Percentiles rank a stretch among this genome's conserved stretches.
Evolutionary conservation across 176 grass and related monocot species (phyloP).

Genomic region (Hordeum marinum): DNA sequence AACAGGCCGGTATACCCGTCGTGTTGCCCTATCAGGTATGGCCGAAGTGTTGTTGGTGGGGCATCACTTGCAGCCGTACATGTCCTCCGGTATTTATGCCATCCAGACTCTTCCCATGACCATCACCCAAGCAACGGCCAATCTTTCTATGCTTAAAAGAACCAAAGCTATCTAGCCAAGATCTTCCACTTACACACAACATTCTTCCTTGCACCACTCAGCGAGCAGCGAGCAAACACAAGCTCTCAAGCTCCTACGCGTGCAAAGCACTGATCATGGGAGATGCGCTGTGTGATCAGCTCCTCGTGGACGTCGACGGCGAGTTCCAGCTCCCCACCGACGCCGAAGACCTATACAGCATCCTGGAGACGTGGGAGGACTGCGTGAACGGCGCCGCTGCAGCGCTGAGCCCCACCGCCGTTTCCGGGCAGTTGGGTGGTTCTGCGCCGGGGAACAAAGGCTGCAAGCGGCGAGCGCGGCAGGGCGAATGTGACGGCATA

Average conservation of each 20-base stretch:
- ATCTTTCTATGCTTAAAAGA: constrained; percentile 20
- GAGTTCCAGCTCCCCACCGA: constrained; percentile 24
- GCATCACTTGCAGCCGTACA: background rate
- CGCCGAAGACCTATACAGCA: constrained; percentile 56
- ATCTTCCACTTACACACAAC: background rate
- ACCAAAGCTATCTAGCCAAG: constrained; percentile 10
- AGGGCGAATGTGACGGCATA: background rate
- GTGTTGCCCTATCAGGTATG: background rate
- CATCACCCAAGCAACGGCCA: constrained; percentile 20
- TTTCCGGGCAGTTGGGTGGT: background rate
- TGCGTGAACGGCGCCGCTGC: constrained; percentile 6
- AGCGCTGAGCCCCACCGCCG: background rate
- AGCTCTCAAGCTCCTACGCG: background rate
- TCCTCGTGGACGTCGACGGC: constrained; percentile 38
- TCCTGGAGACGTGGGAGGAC: constrained; percentile 68
- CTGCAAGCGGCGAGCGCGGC: background rate
- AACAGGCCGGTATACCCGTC: background rate
- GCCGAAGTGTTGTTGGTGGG: background rate
- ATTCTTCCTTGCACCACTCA: background rate
- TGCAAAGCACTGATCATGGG: constrained; percentile 20
- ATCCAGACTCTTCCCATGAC: constrained; percentile 22
- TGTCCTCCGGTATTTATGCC: constrained; percentile 31
- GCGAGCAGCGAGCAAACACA: background rate
- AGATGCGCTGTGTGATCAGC: constrained; percentile 39
- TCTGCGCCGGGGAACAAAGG: background rate